Conservation (phyloP, 768 basidiomycete species). For the Suillus americanus region DNA sequence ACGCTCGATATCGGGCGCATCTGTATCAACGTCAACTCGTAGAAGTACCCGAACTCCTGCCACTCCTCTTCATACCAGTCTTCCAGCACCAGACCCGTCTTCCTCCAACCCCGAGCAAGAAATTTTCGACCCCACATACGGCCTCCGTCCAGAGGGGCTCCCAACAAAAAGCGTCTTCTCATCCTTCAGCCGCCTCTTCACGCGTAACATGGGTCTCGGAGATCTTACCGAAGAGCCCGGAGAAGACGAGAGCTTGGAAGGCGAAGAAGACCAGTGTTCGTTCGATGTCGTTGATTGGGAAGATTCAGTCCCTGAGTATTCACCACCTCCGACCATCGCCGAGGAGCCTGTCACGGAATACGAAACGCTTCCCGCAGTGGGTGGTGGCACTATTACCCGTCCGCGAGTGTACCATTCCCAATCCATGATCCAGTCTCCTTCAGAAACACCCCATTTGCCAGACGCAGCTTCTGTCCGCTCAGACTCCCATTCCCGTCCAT, state of each 20-base stretch:
- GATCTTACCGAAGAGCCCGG: conserved; percentile 73
- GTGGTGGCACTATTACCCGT: conserved; percentile 83
- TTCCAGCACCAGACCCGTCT: conserved; percentile 23
- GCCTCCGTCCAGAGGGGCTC: conserved; percentile 87
- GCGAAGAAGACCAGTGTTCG: conserved; percentile 39
- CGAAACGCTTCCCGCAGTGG: conserved; percentile 89
- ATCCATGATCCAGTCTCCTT: conserved; percentile 60
- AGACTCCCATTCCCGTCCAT: neutral
- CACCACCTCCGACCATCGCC: conserved; percentile 43
- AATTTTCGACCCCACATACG: conserved; percentile 95
- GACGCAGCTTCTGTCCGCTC: conserved; percentile 45
- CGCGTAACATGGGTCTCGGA: conserved; percentile 66
- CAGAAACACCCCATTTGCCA: conserved; percentile 17
- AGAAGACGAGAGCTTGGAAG: conserved; percentile 44
- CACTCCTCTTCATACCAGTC: conserved; percentile 18
- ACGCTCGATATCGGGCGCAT: conserved; percentile 43
- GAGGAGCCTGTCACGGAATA: conserved; percentile 59
- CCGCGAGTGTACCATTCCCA: conserved; percentile 87
- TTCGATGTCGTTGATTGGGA: conserved; percentile 76
- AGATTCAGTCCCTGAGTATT: conserved; percentile 47
- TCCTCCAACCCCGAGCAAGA: conserved; percentile 53
- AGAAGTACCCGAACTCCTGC: conserved; percentile 22
- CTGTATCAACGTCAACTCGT: conserved; percentile 34
- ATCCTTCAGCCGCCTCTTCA: conserved; percentile 74
- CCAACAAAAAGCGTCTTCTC: conserved; percentile 83